phyloP scores from a whole-genome alignment of 305 asterid genomes.

The Fraxinus albicans region DNA sequence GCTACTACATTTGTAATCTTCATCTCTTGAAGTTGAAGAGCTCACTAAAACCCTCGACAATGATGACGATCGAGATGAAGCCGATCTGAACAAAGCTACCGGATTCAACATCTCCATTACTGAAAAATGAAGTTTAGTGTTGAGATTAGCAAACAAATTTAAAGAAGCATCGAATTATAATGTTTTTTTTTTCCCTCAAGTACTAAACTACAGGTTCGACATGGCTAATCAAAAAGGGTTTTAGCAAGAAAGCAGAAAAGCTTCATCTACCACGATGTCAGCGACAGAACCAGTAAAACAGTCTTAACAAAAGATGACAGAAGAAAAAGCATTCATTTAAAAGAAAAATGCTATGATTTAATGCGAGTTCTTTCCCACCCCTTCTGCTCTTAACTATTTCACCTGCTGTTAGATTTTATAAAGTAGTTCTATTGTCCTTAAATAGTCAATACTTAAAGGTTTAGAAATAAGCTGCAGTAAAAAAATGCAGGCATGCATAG shows the following conservation, averaged over 20 bases:
- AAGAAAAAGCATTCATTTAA: not conserved
- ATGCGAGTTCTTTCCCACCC: not conserved
- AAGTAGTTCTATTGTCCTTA: not conserved
- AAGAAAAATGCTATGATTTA: not conserved
- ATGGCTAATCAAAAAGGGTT: not conserved
- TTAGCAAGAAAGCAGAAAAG: not conserved
- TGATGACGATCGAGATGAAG: slow-evolving; percentile 77
- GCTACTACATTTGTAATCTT: slow-evolving; percentile 60
- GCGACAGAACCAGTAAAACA: not conserved
- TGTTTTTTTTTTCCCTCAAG: not conserved
- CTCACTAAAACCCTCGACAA: slow-evolving; percentile 61
- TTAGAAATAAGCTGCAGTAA: not conserved
- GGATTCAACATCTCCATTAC: slow-evolving; percentile 91
- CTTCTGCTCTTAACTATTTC: not conserved
- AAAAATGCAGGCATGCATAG: not conserved
- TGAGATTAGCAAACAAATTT: slow-evolving; percentile 12
- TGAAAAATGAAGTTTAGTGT: slow-evolving; percentile 30
- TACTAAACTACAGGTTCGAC: not conserved
- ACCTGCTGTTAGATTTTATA: not conserved
- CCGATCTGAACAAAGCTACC: slow-evolving; percentile 73
- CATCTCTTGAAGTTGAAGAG: slow-evolving; percentile 63
- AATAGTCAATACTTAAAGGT: not conserved
- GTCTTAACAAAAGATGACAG: not conserved
- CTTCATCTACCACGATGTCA: not conserved
- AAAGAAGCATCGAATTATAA: not conserved